Evolutionary conservation across 495 filamentous ascomycete species (phyloP).

Genomic region (Beverwykella pulmonaria): DNA sequence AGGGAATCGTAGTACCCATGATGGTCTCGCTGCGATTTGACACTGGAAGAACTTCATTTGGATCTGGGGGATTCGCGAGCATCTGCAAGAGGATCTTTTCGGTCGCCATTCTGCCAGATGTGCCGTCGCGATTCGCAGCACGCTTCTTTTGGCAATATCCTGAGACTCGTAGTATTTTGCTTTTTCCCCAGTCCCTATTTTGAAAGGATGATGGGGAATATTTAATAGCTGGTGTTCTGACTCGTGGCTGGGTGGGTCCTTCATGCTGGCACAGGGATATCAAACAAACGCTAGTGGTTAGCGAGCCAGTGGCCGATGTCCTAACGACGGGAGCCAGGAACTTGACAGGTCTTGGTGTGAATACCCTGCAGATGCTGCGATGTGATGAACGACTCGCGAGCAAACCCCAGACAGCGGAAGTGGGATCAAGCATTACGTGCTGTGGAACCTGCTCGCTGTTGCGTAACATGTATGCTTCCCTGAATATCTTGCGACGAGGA

Average conservation of each 20-base stretch:
- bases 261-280: background rate
- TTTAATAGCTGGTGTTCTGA: background rate
- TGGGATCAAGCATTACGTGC: background rate
- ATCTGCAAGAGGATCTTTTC: conserved; percentile 9
- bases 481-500: too few relatives aligned
- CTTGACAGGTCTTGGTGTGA: conserved; percentile 1
- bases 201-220: background rate
- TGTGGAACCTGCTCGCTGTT: too few relatives aligned
- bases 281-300: background rate
- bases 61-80: conserved; percentile 25
- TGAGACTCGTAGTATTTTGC: background rate
- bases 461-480: too few relatives aligned
- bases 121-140: background rate
- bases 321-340: background rate
- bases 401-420: background rate
- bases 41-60: conserved; percentile 19
- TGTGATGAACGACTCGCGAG: background rate
- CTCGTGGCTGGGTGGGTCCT: background rate
- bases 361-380: background rate
- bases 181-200: background rate
- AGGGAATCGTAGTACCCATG: conserved; percentile 7
- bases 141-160: background rate
- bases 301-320: background rate
- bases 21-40: conserved; percentile 25
- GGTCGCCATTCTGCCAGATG: conserved; percentile 17